Conservation (phyloP, 306 rosid genomes). For the Corylus avellana region DNA sequence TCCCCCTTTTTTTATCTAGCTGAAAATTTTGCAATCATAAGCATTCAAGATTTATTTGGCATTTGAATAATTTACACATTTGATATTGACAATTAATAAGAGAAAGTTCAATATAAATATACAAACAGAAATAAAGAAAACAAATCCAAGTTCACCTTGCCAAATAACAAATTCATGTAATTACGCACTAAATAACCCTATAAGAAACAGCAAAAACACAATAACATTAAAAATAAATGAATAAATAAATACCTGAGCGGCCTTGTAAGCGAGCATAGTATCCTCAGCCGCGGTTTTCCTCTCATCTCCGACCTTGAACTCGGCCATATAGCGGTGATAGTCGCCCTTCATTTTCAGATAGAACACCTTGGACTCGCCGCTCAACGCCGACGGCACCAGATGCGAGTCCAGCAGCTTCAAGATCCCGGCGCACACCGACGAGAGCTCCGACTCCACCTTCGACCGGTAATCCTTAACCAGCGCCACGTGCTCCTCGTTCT, state of each 20-base stretch:
- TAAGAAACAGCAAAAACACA: neutral
- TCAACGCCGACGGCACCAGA: conserved; percentile 55
- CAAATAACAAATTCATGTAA: neutral
- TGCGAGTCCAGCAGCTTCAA: conserved; percentile 50
- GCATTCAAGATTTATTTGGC: neutral
- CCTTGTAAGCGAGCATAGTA: conserved; percentile 73
- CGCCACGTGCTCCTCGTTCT: conserved; percentile 71
- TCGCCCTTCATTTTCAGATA: conserved; percentile 82
- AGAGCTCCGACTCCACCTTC: conserved; percentile 61
- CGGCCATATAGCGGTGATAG: conserved; percentile 73
- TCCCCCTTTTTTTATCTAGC: neutral
- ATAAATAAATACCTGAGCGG: conserved; percentile 56
- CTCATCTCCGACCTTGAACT: conserved; percentile 65
- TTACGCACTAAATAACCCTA: neutral
- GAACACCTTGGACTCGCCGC: conserved; percentile 69
- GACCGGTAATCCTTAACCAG: conserved; percentile 69
- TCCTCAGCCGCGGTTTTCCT: conserved; percentile 72
- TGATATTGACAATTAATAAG: neutral
- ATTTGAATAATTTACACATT: neutral
- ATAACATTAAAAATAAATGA: neutral
- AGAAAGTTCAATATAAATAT: neutral
- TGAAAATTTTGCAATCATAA: neutral
- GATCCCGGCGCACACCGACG: conserved; percentile 56
- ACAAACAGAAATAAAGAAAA: neutral
- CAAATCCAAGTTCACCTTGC: neutral